phyloP scores from a whole-genome alignment of 495 filamentous ascomycete species.

The Acidiella bohemica region DNA sequence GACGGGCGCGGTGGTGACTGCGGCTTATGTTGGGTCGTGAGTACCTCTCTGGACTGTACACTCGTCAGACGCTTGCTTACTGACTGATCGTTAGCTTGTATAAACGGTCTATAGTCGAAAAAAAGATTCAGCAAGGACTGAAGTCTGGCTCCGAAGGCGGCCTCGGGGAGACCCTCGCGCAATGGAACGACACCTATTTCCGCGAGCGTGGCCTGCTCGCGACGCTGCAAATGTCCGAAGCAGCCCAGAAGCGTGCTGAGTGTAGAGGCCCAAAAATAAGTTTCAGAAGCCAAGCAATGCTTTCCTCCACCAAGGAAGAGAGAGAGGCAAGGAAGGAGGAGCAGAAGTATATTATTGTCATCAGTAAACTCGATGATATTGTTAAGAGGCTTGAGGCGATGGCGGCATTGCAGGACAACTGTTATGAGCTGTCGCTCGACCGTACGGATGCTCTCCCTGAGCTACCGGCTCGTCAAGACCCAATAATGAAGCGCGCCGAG shows the following conservation, averaged over 20 bases:
- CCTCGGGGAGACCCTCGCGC: constrained; percentile 6
- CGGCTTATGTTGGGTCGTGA: constrained; percentile 5
- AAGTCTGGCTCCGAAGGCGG: no score
- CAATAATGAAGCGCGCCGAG: no score
- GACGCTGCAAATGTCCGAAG: constrained; percentile 10
- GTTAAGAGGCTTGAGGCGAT: no score
- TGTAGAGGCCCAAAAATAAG: constrained; percentile 1
- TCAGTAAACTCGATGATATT: constrained; percentile 8
- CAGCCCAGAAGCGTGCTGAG: constrained; percentile 5
- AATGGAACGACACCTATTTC: constrained; percentile 16
- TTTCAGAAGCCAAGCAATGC: constrained; percentile 1
- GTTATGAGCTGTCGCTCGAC: no score
- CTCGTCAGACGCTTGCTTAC: background rate
- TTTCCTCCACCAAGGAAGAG: constrained; percentile 6
- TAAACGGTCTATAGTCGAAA: constrained; percentile 4
- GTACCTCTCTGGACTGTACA: background rate
- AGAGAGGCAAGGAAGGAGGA: constrained; percentile 8
- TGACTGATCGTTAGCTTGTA: no score
- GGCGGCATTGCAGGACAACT: no score
- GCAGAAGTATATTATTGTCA: constrained; percentile 11
- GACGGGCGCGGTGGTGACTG: constrained; percentile 4
- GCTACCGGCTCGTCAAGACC: no score
- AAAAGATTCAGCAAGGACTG: constrained; percentile 2
- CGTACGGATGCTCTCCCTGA: no score
- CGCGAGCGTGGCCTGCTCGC: constrained; percentile 3